Base-by-base conservation (phyloP, 148 eudicot species). In the Rhododendron mucronatum region DNA sequence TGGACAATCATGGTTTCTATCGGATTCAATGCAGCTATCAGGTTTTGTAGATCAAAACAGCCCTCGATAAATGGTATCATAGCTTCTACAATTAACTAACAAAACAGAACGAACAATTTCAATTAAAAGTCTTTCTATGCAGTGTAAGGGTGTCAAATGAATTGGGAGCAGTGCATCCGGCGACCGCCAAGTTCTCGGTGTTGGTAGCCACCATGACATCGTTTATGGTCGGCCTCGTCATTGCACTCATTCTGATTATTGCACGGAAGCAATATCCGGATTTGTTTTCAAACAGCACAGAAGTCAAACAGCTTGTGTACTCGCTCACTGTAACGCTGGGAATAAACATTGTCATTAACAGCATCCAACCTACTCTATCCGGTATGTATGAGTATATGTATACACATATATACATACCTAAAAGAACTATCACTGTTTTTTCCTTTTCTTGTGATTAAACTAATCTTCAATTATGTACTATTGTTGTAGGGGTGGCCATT, bases 91-190 rank as follows among this genome's bases (percentile, higher is more conserved):
- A 41, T 41, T 41, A 45, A 21, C 1, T 11, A 28, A 50, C 48
- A 4, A 20, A 47, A 79, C n/a, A 6, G 11, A 63, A 21, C 30
- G 28, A 63, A 5, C 28, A 23, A 63, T 63, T 63, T 63, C 4
- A 63, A 63, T 28, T 7, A 4, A 6, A 63, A 63, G 71, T 28
- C 14, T 26, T 67, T 28, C 74, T 44, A 50, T 86, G 69, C 88
- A 94, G 96, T 75, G 96, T 92, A 28, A 86, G 94, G 73, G 93
- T 92, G 23, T 92, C 94, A n/a, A 92, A 91, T 76, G 94, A 94
- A 45, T 88, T 94, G 6, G 95, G 96, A 2, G 89, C 92, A 15
- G 88, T 83, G 0, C 93, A 88, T 21, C 94, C 95, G 0, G 71
- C 86, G 77, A 87, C 84, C 5, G 93, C 94, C 5, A 90, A 88